Conservation (phyloP, 495 filamentous ascomycete species). For the Achaetomiella virescens region DNA sequence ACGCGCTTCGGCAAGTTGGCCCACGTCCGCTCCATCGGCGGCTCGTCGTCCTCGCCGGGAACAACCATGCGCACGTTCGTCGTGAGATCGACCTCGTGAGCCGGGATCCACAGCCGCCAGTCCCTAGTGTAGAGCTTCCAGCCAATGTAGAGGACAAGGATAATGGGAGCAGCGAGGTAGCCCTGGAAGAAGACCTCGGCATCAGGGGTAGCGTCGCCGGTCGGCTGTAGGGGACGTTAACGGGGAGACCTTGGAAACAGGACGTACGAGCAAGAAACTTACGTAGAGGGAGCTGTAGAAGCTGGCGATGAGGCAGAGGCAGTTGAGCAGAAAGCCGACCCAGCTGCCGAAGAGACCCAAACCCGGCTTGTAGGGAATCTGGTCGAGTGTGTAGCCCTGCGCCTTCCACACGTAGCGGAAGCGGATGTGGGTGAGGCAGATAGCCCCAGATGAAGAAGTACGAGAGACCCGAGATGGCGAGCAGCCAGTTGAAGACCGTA, state of each 20-base stretch:
- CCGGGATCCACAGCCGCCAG: conserved; percentile 59
- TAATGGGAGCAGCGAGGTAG: conserved; percentile 57
- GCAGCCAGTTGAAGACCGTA: conserved; percentile 54
- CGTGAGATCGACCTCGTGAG: conserved; percentile 34
- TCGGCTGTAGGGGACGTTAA: conserved; percentile 35
- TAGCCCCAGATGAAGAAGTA: conserved; percentile 68
- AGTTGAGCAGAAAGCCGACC: conserved; percentile 52
- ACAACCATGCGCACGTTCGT: conserved; percentile 26
- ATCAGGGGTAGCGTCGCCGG: conserved; percentile 45
- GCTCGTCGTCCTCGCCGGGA: conserved; percentile 18
- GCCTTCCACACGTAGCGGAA: conserved; percentile 54
- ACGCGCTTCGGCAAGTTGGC: conserved; percentile 28
- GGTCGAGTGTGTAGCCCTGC: conserved; percentile 46
- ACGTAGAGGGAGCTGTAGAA: conserved; percentile 44
- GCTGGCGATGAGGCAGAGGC: conserved; percentile 56
- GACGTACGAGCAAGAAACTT: conserved; percentile 21
- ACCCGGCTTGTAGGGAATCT: conserved; percentile 46
- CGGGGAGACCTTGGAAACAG: background rate
- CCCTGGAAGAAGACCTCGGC: conserved; percentile 56
- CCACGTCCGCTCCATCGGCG: conserved; percentile 26
- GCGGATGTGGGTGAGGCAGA: conserved; percentile 65
- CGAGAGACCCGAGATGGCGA: conserved; percentile 59
- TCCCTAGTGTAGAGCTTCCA: conserved; percentile 54
- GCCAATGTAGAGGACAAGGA: conserved; percentile 42
- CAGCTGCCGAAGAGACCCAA: conserved; percentile 58